Base-by-base conservation (phyloP, 139 green algal species). In the Astrephomene gubernaculifera region DNA sequence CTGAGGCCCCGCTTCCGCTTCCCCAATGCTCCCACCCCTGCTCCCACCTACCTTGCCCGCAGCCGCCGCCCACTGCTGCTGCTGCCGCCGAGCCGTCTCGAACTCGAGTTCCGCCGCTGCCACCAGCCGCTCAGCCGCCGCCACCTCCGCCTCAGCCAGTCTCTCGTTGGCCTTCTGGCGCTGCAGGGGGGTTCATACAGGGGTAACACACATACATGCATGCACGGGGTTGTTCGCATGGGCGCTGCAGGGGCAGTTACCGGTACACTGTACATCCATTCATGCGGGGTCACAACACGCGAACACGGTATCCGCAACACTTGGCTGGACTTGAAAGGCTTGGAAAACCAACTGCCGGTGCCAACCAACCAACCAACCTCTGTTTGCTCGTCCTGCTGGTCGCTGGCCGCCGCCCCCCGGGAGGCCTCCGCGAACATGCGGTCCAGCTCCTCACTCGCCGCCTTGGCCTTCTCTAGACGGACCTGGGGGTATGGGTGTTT, bases 91-190 rank as follows among this genome's bases (percentile, higher is more conserved):
- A 7, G 90, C 89, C 38, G 36, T 36, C 35, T 67, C 79, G 35
- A 73, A 87, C 90, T 95, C 72, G 17, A 94, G 64, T 79, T 95
- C 68, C 36, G 91, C 92, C 31, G 91, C 92, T 31, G 54, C 35
- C 64, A 95, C 41, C 74, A 93, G 72, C 54, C 89, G 88, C 81
- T 94, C 88, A 53, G 92, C 92, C 49, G 92, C 93, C 45, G 79
- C 86, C 61, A 93, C 93, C 86, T 96, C 93, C 17, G 93, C 93
- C 25, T 94, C 88, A 10, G 93, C 93, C 81, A 96, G 79, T 35
- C 89, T 1, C 82, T 91, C 54, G 35, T 85, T 53, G 9, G 60
- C 54, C 60, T 70, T 60, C 43, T 74, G 78, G 43, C 78, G 78
- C 78, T 84, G 78, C 41, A 33, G n/a, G 61, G 22, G n/a, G n/a